Evolutionary conservation across 495 filamentous ascomycete genomes (phyloP).

Genomic region (Tuber borchii): DNA sequence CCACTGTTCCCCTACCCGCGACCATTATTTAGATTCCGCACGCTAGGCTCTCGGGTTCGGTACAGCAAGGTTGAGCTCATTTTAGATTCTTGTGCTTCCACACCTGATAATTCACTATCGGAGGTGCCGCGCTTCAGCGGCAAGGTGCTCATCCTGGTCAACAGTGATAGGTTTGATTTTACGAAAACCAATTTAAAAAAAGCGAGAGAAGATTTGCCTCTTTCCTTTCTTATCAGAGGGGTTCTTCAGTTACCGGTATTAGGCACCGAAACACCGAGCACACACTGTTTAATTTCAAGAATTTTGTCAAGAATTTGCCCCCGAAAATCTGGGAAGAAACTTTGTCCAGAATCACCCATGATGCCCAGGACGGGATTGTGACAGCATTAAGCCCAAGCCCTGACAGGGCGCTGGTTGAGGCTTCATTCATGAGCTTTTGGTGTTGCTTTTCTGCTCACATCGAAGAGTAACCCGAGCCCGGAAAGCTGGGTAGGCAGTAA

Average conservation of each 20-base stretch:
- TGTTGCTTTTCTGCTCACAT: constrained; percentile 27
- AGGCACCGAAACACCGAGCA: neutral
- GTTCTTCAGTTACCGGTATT: neutral
- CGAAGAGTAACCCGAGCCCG: constrained; percentile 27
- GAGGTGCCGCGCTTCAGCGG: neutral
- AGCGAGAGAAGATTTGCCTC: neutral
- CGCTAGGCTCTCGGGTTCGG: constrained; percentile 1
- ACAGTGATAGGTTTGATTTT: neutral
- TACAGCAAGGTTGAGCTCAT: neutral
- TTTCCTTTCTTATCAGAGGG: neutral
- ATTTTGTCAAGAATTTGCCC: neutral
- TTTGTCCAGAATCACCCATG: neutral
- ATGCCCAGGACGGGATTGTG: neutral
- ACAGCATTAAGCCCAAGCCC: neutral
- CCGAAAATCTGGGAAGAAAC: neutral
- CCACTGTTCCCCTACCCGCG: neutral
- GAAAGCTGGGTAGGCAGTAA: constrained; percentile 33
- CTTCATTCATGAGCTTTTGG: neutral
- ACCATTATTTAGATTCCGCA: neutral
- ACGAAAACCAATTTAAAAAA: neutral
- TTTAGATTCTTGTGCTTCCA: neutral
- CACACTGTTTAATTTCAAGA: neutral
- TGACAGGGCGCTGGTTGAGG: neutral
- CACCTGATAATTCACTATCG: constrained; percentile 1
- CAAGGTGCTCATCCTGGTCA: neutral